Base-by-base conservation (phyloP, 345 rosid species). In the Gossypium sturtianum region DNA sequence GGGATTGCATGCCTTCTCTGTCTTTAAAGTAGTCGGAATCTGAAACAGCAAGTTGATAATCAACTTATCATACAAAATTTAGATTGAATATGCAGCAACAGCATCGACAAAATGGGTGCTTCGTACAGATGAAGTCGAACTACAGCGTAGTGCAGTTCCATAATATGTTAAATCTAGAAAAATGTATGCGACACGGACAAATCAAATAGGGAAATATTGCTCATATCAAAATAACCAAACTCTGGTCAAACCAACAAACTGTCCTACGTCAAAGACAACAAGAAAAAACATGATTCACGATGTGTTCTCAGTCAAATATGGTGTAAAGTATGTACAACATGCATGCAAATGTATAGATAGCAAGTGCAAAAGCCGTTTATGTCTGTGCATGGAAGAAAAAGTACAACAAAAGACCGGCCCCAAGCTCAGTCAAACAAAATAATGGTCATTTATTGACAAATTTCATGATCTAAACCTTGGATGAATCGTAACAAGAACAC, bases 1-100 rank as follows among this genome's bases (percentile, higher is more conserved):
- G 7, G 99, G 97, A 77, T 95, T 95, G 67, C 98, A 93, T 11
- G 85, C 88, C 81, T 93, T 95, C 86, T 95, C 99, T 61, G 82
- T 66, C 87, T 89, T 93, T 2, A 95, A 74, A 15, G 83, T 85
- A 0, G 96, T 91, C 45, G 99, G 99, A 74, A 95, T 86, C 99
- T 95, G 82, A 70, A 29, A 44, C 65, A 43, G 59, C 41, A 48
- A 12, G 41, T 12, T 23, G 54, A 43, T 38, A 16, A 5, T 22
- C 56, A 43, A n/a, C 1, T 15, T 20, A 27, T 69, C 44, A 51
- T 27, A 16, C 23, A 48, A 65, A 49, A 23, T 60, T 27, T 13
- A 13, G 16, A 34, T 9, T 4, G 15, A 65, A 13, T 22, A 56
- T 25, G 51, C 23, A 45, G 11, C 45, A 59, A 19, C 51, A 63